A percentile compares a stretch with the other conserved stretches of the same genome.
Conservation (phyloP, 2,329 filamentous ascomycete genomes). For the Aspergillus caelatus region DNA sequence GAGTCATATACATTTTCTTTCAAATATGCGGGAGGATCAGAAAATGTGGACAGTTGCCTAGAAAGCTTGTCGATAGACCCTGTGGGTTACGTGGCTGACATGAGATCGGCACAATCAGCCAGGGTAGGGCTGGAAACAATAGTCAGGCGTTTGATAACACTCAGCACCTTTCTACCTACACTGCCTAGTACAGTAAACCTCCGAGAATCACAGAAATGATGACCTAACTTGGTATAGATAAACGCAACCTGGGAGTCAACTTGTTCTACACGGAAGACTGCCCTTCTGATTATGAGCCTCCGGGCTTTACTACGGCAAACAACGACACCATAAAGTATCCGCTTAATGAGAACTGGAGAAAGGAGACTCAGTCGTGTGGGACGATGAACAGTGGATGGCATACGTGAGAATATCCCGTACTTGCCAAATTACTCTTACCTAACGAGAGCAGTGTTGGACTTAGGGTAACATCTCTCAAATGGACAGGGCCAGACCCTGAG, state of each 20-base stretch:
- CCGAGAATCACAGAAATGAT: background rate
- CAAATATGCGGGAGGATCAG: constrained; percentile 40
- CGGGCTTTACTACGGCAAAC: constrained; percentile 40
- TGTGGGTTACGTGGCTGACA: constrained; percentile 33
- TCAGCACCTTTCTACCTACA: constrained; percentile 42
- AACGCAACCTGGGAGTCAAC: constrained; percentile 47
- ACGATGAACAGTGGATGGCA: constrained; percentile 44
- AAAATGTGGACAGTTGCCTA: constrained; percentile 34
- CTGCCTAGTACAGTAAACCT: constrained; percentile 43
- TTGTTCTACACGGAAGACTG: constrained; percentile 49
- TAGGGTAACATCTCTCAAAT: constrained; percentile 38
- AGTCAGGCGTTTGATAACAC: constrained; percentile 44
- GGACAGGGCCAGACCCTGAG: constrained; percentile 27
- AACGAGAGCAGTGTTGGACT: constrained; percentile 35
- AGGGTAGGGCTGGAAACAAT: constrained; percentile 47
- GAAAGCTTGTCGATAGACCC: constrained; percentile 32
- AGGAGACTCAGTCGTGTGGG: constrained; percentile 35
- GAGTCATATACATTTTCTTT: constrained; percentile 56
- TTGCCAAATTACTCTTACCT: constrained; percentile 7
- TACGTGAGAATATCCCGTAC: constrained; percentile 29
- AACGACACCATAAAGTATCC: constrained; percentile 41
- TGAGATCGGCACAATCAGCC: constrained; percentile 43
- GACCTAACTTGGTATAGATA: constrained; percentile 28
- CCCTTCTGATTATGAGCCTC: constrained; percentile 42
- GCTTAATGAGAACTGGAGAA: constrained; percentile 41